These are phyloP conservation scores for Aureobasidium sp. DNA, from an alignment of 2,329 filamentous ascomycete species.

Conservation along the genomic window DNA sequence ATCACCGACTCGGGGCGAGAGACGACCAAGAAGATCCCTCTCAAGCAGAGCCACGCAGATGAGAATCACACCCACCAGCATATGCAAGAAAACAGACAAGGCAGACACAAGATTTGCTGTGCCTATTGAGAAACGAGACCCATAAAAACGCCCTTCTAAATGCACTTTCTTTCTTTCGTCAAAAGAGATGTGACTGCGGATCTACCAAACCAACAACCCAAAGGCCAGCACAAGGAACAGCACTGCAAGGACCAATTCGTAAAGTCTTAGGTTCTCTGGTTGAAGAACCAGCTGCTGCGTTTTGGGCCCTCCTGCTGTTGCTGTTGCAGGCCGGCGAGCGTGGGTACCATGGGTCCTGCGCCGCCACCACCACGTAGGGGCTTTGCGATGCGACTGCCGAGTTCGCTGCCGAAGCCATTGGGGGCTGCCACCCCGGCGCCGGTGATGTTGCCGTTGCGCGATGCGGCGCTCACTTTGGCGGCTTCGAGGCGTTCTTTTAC, in stretches of 20 bases:
- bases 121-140: not conserved
- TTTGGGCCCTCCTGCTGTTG: conserved; percentile 32
- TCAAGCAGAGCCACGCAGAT: too few relatives aligned
- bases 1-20: too few relatives aligned
- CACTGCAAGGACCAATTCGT: not conserved
- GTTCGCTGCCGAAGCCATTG: conserved; percentile 60
- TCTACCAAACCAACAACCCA: conserved; percentile 1
- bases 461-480: conserved; percentile 80
- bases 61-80: not conserved
- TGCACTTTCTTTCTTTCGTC: not conserved
- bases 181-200: not conserved
- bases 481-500: conserved; percentile 97
- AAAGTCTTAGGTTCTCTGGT: conserved; percentile 20
- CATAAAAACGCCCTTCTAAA: not conserved
- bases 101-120: not conserved
- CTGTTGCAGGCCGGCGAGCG: conserved; percentile 42
- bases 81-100: not conserved
- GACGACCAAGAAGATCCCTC: too few relatives aligned
- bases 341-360: conserved; percentile 32
- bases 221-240: not conserved
- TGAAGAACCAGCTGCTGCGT: conserved; percentile 24
- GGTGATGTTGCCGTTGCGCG: conserved; percentile 47
- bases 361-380: conserved; percentile 46
- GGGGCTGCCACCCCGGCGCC: conserved; percentile 31
- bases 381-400: conserved; percentile 55